Base-by-base conservation (phyloP, 352 stramenopile species). In the Globisporangium paroecandrum region DNA sequence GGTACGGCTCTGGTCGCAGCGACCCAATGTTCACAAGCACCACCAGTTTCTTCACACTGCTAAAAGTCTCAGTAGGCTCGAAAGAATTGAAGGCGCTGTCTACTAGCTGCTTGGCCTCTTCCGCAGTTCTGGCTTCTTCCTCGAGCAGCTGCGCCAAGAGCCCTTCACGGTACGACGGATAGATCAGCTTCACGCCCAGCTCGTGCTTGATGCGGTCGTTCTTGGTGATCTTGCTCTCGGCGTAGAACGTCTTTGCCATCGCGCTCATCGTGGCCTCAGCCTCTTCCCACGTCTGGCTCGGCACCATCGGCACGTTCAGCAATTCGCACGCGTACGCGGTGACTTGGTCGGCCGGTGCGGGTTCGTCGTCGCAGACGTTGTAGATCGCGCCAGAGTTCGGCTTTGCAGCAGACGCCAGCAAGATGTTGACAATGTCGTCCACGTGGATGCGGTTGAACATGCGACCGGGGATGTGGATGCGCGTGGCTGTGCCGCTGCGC, bases 401-500 rank as follows among this genome's bases (percentile, higher is more conserved):
- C 10, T 65, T 70, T 0, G 71, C 74, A 4, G 90, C 89, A 2
- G 90, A 97, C 13, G 83, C 79, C 49, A 91, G 15, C 10, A 97
- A 66, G 68, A 93, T 86, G 4, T 79, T 68, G 29, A 95, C 82
- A 49, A 98, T 97, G 71, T 98, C 93, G 65, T 93, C 84, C 0
- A 97, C 91, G 73, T 98, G 91, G 63, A 97, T 86, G 29, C 93
- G 84, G 65, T 96, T 97, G 66, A 98, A 96, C 47, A 88, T 67
- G 15, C 90, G 76, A 24, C 79, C 83, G 3, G 89, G 82, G 20
- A 97, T 74, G 65, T 94, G 74, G 43, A 95, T 93, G 25, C 81
- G 77, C 25, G 78, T 82, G 18, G 87, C 86, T 2, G 75, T 70
- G 29, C 85, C 84, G 18, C 78, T 87, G 25, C 85, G 84, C 53